A percentile compares a stretch with the other conserved stretches of the same genome.
phyloP scores from a whole-genome alignment of 768 basidiomycete genomes.

The Suillus tomentosus region DNA sequence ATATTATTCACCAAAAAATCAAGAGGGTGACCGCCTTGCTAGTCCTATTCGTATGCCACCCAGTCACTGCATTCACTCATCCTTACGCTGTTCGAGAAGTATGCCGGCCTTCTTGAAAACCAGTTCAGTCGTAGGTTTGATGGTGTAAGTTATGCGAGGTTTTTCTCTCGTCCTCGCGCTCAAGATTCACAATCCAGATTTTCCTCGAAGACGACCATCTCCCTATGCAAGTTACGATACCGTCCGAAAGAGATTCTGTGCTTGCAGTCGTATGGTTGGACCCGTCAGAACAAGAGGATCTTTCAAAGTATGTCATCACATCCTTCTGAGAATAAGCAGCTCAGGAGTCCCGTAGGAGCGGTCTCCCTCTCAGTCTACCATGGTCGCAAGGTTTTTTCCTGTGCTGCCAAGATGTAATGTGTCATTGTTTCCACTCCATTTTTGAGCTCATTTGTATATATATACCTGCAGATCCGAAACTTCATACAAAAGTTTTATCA shows the following conservation, averaged over 20 bases:
- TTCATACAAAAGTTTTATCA: slow-evolving; percentile 96
- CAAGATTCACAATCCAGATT: slow-evolving; percentile 50
- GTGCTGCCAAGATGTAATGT: slow-evolving; percentile 82
- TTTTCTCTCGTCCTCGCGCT: slow-evolving; percentile 1
- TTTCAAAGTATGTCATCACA: slow-evolving; percentile 47
- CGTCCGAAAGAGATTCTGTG: slow-evolving; percentile 67
- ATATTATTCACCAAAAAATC: background rate
- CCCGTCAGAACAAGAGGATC: slow-evolving; percentile 60
- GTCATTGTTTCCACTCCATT: background rate
- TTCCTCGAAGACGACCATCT: slow-evolving; percentile 85
- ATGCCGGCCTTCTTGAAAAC: slow-evolving; percentile 75
- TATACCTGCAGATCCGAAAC: slow-evolving; percentile 61
- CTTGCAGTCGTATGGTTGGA: slow-evolving; percentile 84
- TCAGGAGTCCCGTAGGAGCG: slow-evolving; percentile 43
- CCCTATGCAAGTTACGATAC: slow-evolving; percentile 73
- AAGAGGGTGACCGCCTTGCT: slow-evolving; percentile 15
- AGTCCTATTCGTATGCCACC: slow-evolving; percentile 89
- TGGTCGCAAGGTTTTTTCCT: slow-evolving; percentile 96
- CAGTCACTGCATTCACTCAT: slow-evolving; percentile 81
- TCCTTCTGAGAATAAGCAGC: slow-evolving; percentile 4
- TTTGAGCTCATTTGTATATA: slow-evolving; percentile 8
- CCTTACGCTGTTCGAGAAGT: slow-evolving; percentile 88
- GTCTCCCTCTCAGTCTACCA: slow-evolving; percentile 74
- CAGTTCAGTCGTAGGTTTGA: slow-evolving; percentile 85
- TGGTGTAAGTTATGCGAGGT: slow-evolving; percentile 48